These are phyloP conservation scores for Ascocoryne sarcoides DNA, from an alignment of 2,329 filamentous ascomycete genomes.

Conservation along the genomic window DNA sequence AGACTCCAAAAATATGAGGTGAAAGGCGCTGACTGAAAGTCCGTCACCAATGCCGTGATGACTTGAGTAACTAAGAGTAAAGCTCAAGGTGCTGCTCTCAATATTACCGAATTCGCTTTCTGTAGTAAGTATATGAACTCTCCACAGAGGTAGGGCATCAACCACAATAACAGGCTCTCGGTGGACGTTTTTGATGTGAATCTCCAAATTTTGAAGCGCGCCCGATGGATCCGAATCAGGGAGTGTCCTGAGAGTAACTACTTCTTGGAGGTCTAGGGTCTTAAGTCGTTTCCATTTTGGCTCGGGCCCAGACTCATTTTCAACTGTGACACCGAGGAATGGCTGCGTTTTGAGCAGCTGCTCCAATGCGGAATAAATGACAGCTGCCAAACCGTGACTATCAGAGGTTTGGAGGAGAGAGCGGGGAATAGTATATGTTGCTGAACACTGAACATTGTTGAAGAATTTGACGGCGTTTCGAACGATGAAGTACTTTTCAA, in stretches of 20 bases:
- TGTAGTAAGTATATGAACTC: too few relatives aligned
- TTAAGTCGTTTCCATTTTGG: constrained; percentile 14
- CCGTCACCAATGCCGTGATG: constrained; percentile 49
- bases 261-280: constrained; percentile 8
- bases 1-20: constrained; percentile 37
- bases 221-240: too few relatives aligned
- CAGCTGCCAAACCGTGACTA: constrained; percentile 1
- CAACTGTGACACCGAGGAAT: constrained; percentile 12
- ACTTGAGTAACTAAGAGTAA: constrained; percentile 36
- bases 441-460: constrained; percentile 16
- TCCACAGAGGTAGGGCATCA: constrained; percentile 14
- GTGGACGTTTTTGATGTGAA: too few relatives aligned
- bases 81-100: too few relatives aligned
- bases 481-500: constrained; percentile 11
- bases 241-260: too few relatives aligned
- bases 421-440: constrained; percentile 12
- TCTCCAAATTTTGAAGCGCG: too few relatives aligned
- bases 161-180: too few relatives aligned
- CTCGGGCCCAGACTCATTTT: constrained; percentile 8
- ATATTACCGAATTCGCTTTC: too few relatives aligned
- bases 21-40: constrained; percentile 40
- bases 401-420: constrained; percentile 1
- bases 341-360: constrained; percentile 11
- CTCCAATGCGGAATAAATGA: constrained; percentile 11
- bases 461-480: constrained; percentile 17